Base-by-base conservation (phyloP, 371 early-diverging fungal species). In the Saksenaea vasiformis region DNA sequence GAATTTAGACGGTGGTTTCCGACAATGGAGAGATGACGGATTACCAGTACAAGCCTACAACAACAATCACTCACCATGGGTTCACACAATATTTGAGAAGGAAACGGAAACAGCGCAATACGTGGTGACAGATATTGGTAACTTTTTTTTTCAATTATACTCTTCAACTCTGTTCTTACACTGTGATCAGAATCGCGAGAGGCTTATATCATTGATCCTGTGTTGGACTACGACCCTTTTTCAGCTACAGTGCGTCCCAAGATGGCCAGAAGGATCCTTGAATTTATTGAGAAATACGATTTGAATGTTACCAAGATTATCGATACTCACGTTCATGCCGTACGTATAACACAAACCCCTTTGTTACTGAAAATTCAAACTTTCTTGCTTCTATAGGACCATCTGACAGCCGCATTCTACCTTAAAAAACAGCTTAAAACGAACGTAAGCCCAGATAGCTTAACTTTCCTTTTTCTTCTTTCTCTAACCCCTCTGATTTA, bases 311-410 rank as follows among this genome's bases (percentile, higher is more conserved):
- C 81, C 58, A 78, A 73, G 44, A 78, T 78, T 22, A 81, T 81
- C 44, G 81, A 81, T 53, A 81, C 78, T 0, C 78, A 78, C 61
- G 78, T 81, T 28, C 81, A 81, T 58, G 81, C 81, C 13, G 80
- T 80, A 73, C 66, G 59, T 56, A 15, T 13, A n/a, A 39, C 31
- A 7, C 31, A 31, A n/a, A n/a, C 11, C 64, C 54, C 26, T 17
- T 28, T 57, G 7, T 58, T 11, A 31, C n/a, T 58, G 17, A 44
- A 17, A 19, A 37, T 14, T 47, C 27, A 11, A 67, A 37, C 19
- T 24, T 35, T 28, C 27, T 43, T 8, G 4, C 22, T 13, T 26
- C 22, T 11, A 22, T 56, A 80, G 80, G 82, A 81, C 62, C 82
- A 81, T 61, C 67, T 81, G 37, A 68, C 79, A 14, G 78, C 77